Percentiles rank a stretch among this genome's conserved stretches.
Evolutionary conservation across 345 rosid genomes (phyloP).

Genomic region (Brassica incana): DNA sequence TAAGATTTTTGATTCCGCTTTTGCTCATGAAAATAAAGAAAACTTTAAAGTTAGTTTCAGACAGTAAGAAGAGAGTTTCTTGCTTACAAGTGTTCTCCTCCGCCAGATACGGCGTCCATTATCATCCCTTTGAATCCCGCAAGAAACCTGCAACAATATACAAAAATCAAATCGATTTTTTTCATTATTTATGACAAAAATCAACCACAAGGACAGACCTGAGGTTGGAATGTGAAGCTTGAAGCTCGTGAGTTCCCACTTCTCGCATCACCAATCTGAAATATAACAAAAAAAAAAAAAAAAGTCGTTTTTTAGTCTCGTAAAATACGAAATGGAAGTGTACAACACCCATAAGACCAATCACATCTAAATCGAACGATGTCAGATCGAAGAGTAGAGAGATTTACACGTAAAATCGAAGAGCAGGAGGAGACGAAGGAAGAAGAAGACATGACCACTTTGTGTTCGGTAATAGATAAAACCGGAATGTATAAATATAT

Average conservation of each 20-base stretch:
- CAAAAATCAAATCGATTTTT: background rate
- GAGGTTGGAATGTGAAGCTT: constrained; percentile 25
- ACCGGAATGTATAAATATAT: constrained; percentile 11
- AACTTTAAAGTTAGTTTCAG: background rate
- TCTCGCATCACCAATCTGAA: constrained; percentile 44
- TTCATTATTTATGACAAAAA: background rate
- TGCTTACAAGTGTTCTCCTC: constrained; percentile 66
- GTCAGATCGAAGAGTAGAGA: background rate
- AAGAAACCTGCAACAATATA: constrained; percentile 40
- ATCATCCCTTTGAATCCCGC: constrained; percentile 44
- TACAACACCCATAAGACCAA: background rate
- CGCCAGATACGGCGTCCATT: constrained; percentile 70
- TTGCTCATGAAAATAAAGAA: background rate
- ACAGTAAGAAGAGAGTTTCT: background rate
- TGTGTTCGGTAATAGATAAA: constrained; percentile 1
- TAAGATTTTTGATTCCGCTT: background rate
- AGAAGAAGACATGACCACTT: constrained; percentile 36
- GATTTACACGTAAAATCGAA: constrained; percentile 38
- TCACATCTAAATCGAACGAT: background rate
- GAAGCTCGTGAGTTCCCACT: constrained; percentile 17
- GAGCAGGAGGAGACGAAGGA: constrained; percentile 24
- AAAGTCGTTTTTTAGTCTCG: background rate
- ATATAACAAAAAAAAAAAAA: background rate
- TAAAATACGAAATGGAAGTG: background rate
- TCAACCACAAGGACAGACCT: constrained; percentile 32